Base-by-base conservation (phyloP, 306 rosid species). In the Castanea sativa region DNA sequence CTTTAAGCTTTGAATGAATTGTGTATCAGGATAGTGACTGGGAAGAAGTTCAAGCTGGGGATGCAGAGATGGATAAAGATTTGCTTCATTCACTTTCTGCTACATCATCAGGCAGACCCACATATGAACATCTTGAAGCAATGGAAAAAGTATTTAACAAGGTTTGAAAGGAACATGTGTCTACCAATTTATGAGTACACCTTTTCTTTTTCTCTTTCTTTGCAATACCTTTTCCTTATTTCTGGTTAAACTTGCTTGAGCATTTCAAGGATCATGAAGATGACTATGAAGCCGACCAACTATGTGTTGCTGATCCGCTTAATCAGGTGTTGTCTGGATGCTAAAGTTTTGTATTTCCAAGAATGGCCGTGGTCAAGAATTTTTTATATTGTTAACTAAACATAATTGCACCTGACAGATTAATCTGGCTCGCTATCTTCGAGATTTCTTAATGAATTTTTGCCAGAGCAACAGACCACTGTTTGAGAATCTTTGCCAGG, bases 11-110 rank as follows among this genome's bases (percentile, higher is more conserved):
- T 52, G 30, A 55, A 71, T 27, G 55, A 21, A 73, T 73, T 79
- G 65, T 79, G 76, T 64, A 60, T 75, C 95, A 91, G 99, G 99
- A 90, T 75, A 88, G 93, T 77, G 97, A 92, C 76, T 92, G 99
- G 99, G 97, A 94, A 90, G 99, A 94, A 85, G 83, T 86, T 80
- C 86, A 84, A 80, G 84, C 85, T 1, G 90, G 83, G 70, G 86
- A 79, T 45, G 75, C 38, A 49, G 91, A 83, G 76, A 75, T 85
- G 59, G 92, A 89, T 74, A 87, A 70, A 78, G 86, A 86, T 63
- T 73, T 91, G 83, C 84, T 91, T 68, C 83, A 74, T 80, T 83
- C 94, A 41, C 68, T 83, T 41, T 85, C 90, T 67, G 71, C 89
- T 52, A 78, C 93, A n/a, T 83, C 92, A 78, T 57, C 73, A 2